Evolutionary conservation across 257 asterid genomes (phyloP).

Genomic region (Handroanthus guayacan): DNA sequence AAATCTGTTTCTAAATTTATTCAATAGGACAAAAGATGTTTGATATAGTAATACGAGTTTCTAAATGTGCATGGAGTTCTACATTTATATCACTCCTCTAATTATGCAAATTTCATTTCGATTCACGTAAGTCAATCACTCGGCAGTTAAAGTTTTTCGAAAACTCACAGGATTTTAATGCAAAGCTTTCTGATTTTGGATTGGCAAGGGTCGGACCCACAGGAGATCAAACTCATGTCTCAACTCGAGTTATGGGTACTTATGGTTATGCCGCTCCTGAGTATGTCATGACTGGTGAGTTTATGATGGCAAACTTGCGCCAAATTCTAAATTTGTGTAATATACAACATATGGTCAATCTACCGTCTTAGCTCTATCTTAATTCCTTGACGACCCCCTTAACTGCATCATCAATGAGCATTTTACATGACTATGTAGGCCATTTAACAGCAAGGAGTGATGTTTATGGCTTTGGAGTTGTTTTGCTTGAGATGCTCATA

Average conservation of each 20-base stretch:
- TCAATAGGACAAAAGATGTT: neutral
- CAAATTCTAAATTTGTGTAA: neutral
- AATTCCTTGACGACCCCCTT: neutral
- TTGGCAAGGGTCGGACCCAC: conserved; percentile 94
- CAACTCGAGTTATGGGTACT: conserved; percentile 98
- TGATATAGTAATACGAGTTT: neutral
- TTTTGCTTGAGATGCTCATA: conserved; percentile 86
- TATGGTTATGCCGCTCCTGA: conserved; percentile 99
- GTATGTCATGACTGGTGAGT: conserved; percentile 97
- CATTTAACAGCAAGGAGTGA: conserved; percentile 90
- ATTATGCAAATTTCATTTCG: neutral
- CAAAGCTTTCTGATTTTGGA: conserved; percentile 96
- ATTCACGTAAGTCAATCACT: neutral
- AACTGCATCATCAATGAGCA: neutral
- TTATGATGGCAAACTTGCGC: conserved; percentile 12
- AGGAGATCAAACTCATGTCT: conserved; percentile 98
- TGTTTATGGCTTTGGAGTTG: conserved; percentile 95
- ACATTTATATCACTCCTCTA: conserved; percentile 9
- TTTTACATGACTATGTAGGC: conserved; percentile 50
- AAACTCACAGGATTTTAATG: conserved; percentile 78
- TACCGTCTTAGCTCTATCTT: neutral
- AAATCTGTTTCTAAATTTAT: too few species aligned
- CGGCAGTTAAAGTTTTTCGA: conserved; percentile 17
- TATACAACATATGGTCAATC: neutral
- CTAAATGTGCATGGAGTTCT: neutral